These are phyloP conservation scores for Chionographis japonica DNA, from an alignment of 106 monocot genomes.

Conservation along the genomic window DNA sequence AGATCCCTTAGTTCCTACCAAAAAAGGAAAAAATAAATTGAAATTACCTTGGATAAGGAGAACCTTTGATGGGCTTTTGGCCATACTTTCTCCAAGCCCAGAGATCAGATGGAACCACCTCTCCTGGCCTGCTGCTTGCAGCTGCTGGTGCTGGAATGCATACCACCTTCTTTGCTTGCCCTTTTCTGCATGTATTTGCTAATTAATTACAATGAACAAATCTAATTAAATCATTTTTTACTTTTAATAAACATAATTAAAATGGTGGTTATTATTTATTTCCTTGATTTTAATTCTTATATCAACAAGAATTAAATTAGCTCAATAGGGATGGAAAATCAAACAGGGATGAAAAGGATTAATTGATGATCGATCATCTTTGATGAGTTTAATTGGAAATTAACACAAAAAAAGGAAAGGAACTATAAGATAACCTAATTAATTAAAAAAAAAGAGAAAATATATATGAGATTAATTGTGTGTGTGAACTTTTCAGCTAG, in stretches of 20 bases:
- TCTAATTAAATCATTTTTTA: background rate
- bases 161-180: slow-evolving; percentile 82
- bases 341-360: background rate
- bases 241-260: background rate
- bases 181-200: slow-evolving; percentile 35
- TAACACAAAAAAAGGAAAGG: too few relatives aligned
- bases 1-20: too few relatives aligned
- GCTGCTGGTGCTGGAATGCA: slow-evolving; percentile 89
- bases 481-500: background rate
- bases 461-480: background rate
- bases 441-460: background rate
- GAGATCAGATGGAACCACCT: slow-evolving; percentile 89
- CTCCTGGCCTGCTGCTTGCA: slow-evolving; percentile 48
- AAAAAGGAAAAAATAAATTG: too few relatives aligned
- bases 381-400: too few relatives aligned
- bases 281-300: too few relatives aligned
- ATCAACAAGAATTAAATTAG: too few relatives aligned
- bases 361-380: background rate
- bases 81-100: slow-evolving; percentile 99
- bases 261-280: too few relatives aligned
- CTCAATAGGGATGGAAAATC: background rate
- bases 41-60: slow-evolving; percentile 85
- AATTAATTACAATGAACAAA: background rate
- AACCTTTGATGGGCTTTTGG: slow-evolving; percentile 91
- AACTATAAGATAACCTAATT: too few relatives aligned